A percentile compares a stretch with the other conserved stretches of the same genome.
Conservation (phyloP, 257 asterid species). For the Cordia subcordata region DNA sequence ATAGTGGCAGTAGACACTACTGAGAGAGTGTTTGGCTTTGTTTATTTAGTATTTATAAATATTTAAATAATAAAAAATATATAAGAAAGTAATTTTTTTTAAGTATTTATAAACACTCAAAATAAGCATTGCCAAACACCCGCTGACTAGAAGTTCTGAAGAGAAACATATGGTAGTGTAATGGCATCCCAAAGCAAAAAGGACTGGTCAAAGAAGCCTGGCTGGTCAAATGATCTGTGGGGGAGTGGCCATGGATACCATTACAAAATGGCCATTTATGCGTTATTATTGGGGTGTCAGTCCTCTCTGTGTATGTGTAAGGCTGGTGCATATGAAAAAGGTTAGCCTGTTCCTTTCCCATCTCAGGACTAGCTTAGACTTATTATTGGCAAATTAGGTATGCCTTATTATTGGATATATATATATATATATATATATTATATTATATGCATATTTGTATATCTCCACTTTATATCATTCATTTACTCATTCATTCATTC, state of each 20-base stretch:
- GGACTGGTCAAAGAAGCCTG: conserved; percentile 45
- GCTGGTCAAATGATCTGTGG: conserved; percentile 31
- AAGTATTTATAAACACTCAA: too few species aligned
- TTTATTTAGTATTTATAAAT: too few species aligned
- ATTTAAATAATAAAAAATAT: too few species aligned
- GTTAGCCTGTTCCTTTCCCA: conserved; percentile 24
- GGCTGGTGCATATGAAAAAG: conserved; percentile 21
- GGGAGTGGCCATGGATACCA: conserved; percentile 24
- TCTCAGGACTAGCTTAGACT: conserved; percentile 19
- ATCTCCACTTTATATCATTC: not conserved
- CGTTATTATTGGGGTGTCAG: conserved; percentile 51
- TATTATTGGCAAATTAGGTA: conserved; percentile 16
- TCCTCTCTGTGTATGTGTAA: conserved; percentile 19
- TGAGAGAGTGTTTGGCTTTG: too few species aligned
- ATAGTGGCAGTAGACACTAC: conserved; percentile 1
- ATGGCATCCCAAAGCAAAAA: conserved; percentile 18
- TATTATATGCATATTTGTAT: too few species aligned
- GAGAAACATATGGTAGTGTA: conserved; percentile 14
- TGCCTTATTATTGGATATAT: too few species aligned
- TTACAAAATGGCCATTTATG: conserved; percentile 49
- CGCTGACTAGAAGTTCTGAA: conserved; percentile 11
- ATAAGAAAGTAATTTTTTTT: too few species aligned
- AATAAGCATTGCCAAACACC: too few species aligned
- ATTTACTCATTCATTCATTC: too few species aligned
- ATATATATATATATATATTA: too few species aligned